Conservation (phyloP, 139 green algal genomes). For the Ulvella scutata region DNA sequence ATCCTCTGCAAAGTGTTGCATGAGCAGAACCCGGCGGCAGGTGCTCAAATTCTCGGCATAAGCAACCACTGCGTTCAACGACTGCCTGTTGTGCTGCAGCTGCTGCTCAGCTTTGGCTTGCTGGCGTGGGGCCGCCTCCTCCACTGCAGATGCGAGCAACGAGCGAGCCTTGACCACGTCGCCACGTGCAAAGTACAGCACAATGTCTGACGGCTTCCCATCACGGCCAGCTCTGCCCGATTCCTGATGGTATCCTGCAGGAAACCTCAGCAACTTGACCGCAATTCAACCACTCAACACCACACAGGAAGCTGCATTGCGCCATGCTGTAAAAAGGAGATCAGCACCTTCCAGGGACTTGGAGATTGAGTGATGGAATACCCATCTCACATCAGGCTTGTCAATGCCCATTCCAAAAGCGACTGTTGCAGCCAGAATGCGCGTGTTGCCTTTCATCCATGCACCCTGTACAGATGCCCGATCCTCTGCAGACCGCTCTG, state of each 20-base stretch:
- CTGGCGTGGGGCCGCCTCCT: conserved; percentile 40
- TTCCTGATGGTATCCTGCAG: conserved; percentile 11
- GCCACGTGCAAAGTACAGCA: conserved; percentile 26
- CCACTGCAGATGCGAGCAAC: conserved; percentile 50
- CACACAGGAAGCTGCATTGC: no score
- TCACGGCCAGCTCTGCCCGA: conserved; percentile 29
- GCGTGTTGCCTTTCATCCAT: conserved; percentile 51
- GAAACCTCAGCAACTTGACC: no score
- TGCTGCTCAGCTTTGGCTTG: conserved; percentile 26
- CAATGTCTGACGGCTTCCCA: conserved; percentile 13
- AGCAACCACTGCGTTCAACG: conserved; percentile 64
- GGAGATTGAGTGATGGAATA: conserved; percentile 77
- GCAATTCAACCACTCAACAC: no score
- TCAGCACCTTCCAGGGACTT: conserved; percentile 70
- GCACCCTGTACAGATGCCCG: conserved; percentile 49
- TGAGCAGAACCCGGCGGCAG: conserved; percentile 60
- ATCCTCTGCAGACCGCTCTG: conserved; percentile 40
- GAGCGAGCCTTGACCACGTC: conserved; percentile 27
- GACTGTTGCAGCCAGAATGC: conserved; percentile 77
- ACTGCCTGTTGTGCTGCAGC: conserved; percentile 51
- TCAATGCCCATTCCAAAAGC: conserved; percentile 76
- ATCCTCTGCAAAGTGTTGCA: conserved; percentile 70
- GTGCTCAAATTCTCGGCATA: conserved; percentile 65
- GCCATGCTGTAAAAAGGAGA: no score
- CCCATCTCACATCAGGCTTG: conserved; percentile 65